phyloP scores from a whole-genome alignment of 768 basidiomycete genomes.

The Phlegmacium glaucopus region DNA sequence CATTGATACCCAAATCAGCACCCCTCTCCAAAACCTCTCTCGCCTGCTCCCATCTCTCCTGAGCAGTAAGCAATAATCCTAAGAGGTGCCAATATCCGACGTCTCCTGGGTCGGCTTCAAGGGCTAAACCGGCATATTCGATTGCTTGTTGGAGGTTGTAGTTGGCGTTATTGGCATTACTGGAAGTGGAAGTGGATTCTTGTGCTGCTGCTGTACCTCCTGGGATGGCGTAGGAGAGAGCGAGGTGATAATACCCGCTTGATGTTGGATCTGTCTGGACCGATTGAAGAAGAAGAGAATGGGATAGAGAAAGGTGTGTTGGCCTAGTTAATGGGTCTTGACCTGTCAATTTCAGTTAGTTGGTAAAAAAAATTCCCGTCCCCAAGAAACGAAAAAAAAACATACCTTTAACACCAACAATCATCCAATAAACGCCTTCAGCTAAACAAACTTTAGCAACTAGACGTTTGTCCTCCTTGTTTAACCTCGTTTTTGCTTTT shows the following conservation, averaged over 20 bases:
- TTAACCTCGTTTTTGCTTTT: constrained; percentile 55
- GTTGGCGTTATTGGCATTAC: constrained; percentile 44
- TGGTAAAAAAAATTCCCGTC: too few species aligned
- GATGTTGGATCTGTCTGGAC: constrained; percentile 47
- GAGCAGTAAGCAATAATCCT: constrained; percentile 74
- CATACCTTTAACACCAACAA: constrained; percentile 69
- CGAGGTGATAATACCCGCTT: constrained; percentile 73
- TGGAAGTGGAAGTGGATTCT: not conserved
- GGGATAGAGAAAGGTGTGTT: constrained; percentile 53
- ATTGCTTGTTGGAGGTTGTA: constrained; percentile 71
- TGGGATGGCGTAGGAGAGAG: constrained; percentile 60
- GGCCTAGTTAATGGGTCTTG: constrained; percentile 62
- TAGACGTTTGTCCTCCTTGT: constrained; percentile 46
- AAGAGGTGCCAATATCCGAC: constrained; percentile 90
- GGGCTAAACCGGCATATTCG: constrained; percentile 61
- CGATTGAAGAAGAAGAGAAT: constrained; percentile 47
- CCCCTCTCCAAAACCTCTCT: constrained; percentile 77
- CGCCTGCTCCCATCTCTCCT: constrained; percentile 79
- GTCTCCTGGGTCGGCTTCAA: constrained; percentile 61
- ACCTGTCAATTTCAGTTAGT: constrained; percentile 38
- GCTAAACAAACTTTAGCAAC: constrained; percentile 60
- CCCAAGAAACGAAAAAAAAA: not conserved
- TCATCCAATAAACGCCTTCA: constrained; percentile 69
- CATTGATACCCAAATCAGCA: constrained; percentile 49
- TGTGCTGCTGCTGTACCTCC: constrained; percentile 28